A percentile compares a stretch with the other conserved stretches of the same genome.
Evolutionary conservation across 805 yeast species (phyloP).

Genomic region (Lipomyces japonicus): DNA sequence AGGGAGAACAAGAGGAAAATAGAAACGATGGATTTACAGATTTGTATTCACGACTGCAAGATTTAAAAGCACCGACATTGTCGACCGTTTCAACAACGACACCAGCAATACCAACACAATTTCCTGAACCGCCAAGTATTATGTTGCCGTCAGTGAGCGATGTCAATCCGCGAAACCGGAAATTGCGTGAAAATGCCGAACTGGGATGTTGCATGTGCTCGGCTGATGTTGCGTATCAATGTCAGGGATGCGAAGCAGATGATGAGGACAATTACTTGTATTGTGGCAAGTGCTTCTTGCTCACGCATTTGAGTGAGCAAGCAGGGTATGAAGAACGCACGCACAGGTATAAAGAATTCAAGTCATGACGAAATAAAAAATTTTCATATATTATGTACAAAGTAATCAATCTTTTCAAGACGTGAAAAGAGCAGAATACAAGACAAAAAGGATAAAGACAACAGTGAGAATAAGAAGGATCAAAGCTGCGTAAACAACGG

Average conservation of each 20-base stretch:
- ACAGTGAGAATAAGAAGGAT: no score
- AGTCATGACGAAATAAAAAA: background rate
- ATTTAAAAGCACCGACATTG: constrained; percentile 7
- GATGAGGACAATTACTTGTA: constrained; percentile 27
- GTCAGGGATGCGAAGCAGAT: constrained; percentile 20
- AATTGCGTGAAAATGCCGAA: constrained; percentile 23
- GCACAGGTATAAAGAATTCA: constrained; percentile 19
- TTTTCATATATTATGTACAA: no score
- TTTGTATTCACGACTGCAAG: constrained; percentile 15
- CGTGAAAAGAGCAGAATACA: no score
- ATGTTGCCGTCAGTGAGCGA: constrained; percentile 14
- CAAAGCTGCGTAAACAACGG: constrained; percentile 39
- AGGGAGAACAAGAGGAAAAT: background rate
- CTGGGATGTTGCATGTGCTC: constrained; percentile 29
- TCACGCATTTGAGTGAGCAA: constrained; percentile 24
- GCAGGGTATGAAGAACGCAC: constrained; percentile 26
- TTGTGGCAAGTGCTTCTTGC: constrained; percentile 23
- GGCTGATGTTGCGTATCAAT: constrained; percentile 22
- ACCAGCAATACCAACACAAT: background rate
- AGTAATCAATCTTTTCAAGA: no score
- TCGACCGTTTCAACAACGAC: background rate
- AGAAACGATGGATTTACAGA: constrained; percentile 2
- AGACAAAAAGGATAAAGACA: no score
- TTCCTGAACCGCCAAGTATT: constrained; percentile 16
- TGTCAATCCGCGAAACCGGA: constrained; percentile 3